phyloP scores from a whole-genome alignment of 768 basidiomycete genomes.

The Hortiboletus campestris region DNA sequence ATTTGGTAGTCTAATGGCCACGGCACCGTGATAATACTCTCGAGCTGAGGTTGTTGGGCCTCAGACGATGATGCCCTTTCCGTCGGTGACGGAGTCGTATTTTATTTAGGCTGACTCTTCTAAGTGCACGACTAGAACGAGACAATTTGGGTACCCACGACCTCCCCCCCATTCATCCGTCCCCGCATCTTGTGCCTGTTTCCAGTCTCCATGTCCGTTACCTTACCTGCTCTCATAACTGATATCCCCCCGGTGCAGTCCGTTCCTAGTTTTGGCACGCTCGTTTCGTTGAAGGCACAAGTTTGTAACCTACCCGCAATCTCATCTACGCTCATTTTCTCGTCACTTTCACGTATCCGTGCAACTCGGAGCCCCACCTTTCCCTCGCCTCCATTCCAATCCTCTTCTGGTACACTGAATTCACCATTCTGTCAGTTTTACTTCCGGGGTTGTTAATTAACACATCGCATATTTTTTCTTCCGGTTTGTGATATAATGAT shows the following conservation, averaged over 20 bases:
- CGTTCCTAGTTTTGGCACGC: constrained; percentile 20
- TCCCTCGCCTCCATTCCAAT: constrained; percentile 10
- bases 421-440: constrained; percentile 19
- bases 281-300: constrained; percentile 30
- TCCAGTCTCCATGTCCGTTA: constrained; percentile 23
- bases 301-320: constrained; percentile 33
- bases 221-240: constrained; percentile 30
- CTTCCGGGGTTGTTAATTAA: constrained; percentile 33
- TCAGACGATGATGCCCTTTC: constrained; percentile 7
- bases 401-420: constrained; percentile 18
- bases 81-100: constrained; percentile 13
- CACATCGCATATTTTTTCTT: constrained; percentile 33
- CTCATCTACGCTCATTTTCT: constrained; percentile 32
- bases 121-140: constrained; percentile 25
- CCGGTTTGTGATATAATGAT: constrained; percentile 43
- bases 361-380: constrained; percentile 10
- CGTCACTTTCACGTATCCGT: constrained; percentile 19
- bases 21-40: constrained; percentile 25
- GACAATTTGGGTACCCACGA: constrained; percentile 28
- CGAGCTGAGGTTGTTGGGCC: constrained; percentile 4
- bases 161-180: constrained; percentile 14
- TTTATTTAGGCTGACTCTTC: constrained; percentile 23
- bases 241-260: constrained; percentile 26
- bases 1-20: constrained; percentile 33
- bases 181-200: constrained; percentile 21